A percentile compares a stretch with the other conserved stretches of the same genome.
Evolutionary conservation across 495 filamentous ascomycete species (phyloP).

Genomic region (Lasiosphaeria hispida): DNA sequence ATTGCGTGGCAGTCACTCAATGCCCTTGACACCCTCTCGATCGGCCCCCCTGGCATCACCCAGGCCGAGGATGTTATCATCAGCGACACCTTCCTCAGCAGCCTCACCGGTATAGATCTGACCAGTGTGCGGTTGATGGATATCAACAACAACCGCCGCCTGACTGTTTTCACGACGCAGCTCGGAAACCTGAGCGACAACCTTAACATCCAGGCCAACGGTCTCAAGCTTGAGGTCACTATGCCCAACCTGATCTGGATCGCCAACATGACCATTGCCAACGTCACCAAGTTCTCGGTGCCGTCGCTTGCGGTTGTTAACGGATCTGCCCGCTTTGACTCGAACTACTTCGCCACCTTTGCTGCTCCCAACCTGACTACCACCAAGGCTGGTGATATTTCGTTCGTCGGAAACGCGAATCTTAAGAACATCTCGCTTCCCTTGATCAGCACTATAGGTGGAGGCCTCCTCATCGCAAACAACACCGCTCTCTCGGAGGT

Average conservation of each 20-base stretch:
- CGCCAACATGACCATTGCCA: constrained; percentile 82
- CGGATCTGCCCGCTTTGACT: constrained; percentile 79
- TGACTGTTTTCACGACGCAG: constrained; percentile 68
- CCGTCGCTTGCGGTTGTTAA: constrained; percentile 77
- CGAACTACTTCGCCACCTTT: constrained; percentile 68
- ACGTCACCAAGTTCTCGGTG: constrained; percentile 69
- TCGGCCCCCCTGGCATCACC: constrained; percentile 59
- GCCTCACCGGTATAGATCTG: constrained; percentile 76
- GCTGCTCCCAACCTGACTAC: constrained; percentile 75
- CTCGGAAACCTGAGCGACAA: constrained; percentile 63
- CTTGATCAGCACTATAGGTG: constrained; percentile 62
- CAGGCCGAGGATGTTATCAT: constrained; percentile 66
- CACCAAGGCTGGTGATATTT: constrained; percentile 63
- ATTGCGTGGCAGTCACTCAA: constrained; percentile 75
- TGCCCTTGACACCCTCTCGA: constrained; percentile 62
- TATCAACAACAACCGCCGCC: constrained; percentile 76
- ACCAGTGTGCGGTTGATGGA: constrained; percentile 58
- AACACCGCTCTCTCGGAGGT: constrained; percentile 71
- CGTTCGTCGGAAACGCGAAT: constrained; percentile 73
- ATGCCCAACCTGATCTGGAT: constrained; percentile 78
- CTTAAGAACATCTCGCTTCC: constrained; percentile 78
- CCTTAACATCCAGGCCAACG: constrained; percentile 67
- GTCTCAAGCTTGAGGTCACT: constrained; percentile 51
- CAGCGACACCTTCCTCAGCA: constrained; percentile 75
- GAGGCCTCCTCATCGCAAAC: constrained; percentile 80